phyloP scores from a whole-genome alignment of 805 yeast species.

The Candida ortonii region DNA sequence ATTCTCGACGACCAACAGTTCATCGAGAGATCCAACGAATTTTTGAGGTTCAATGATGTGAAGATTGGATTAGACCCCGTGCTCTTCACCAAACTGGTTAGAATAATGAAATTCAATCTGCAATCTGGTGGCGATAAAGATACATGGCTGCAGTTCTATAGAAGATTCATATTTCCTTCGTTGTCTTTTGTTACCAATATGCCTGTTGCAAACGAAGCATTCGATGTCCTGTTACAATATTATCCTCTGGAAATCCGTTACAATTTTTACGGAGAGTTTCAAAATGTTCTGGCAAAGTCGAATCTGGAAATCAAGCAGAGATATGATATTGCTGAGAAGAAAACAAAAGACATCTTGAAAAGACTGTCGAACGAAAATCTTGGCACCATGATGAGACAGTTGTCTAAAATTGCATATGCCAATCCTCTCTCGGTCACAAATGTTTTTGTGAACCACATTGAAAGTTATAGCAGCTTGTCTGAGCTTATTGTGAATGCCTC shows the following conservation, averaged over 20 bases:
- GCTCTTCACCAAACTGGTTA: conserved; percentile 56
- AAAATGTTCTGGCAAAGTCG: conserved; percentile 54
- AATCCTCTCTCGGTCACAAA: conserved; percentile 79
- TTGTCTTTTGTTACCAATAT: conserved; percentile 55
- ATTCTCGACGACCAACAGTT: conserved; percentile 43
- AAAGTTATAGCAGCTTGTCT: conserved; percentile 85
- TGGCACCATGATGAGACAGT: conserved; percentile 62
- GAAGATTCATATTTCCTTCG: conserved; percentile 67
- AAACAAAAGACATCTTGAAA: conserved; percentile 74
- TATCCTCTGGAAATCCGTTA: conserved; percentile 65
- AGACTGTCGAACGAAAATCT: conserved; percentile 80
- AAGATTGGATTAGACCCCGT: conserved; percentile 46
- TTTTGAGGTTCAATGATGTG: conserved; percentile 55
- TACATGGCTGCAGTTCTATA: conserved; percentile 58
- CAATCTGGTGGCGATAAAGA: conserved; percentile 19
- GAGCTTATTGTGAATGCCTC: conserved; percentile 78
- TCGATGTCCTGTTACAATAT: conserved; percentile 41
- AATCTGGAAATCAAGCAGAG: conserved; percentile 55
- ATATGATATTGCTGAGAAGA: conserved; percentile 66
- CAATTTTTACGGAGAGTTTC: conserved; percentile 77
- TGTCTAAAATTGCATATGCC: conserved; percentile 67
- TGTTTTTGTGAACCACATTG: conserved; percentile 75
- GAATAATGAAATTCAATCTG: conserved; percentile 50
- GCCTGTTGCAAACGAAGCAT: conserved; percentile 59
- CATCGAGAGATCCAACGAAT: conserved; percentile 37